Base-by-base conservation (phyloP, 2,329 filamentous ascomycete genomes). In the Fusarium aywerte region DNA sequence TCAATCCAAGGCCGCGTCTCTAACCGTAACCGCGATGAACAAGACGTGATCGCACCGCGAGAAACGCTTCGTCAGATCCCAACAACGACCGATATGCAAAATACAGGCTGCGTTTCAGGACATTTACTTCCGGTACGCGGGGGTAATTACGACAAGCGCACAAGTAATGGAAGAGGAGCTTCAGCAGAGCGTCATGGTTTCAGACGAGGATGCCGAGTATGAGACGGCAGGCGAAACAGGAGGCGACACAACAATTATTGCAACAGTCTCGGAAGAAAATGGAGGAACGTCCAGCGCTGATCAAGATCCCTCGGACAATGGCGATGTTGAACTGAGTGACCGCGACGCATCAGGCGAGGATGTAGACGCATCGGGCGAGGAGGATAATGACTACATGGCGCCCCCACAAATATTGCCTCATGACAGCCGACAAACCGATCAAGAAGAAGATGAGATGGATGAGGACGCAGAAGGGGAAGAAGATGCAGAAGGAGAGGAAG, bases 91-190 rank as follows among this genome's bases (percentile, higher is more conserved):
- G 78, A 77, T 68, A 80, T 79, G 77, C 75, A 62, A 67, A 60
- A 25, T 55, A 42, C 51, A 69, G 52, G 49, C 39, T 49, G 56
- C 32, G 51, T 52, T 38, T 60, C 55, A 56, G 57, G 50, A 44
- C 23, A 47, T 61, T 53, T 59, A 58, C 67, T 67, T 62, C 65
- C 59, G 60, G 63, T 67, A 72, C 68, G 70, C 68, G 70, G 66
- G 65, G 66, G 69, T 70, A 69, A 77, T 67, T 44, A 86, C 86
- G 83, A 76, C 81, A 51, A 85, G 81, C 70, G 80, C 82, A 55
- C 84, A 85, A 71, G 78, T 82, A 48, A 86, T 85, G 78, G 82
- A 87, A 73, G 85, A 88, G 60, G 83, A 87, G 74, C 79, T 86
- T 57, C 85, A 87, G 71, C 83, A 85, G 70, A 86, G 84, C 74